Percentiles rank a stretch among this genome's conserved stretches.
phyloP scores from a whole-genome alignment of 345 rosid species.

The Kernera saxatilis region DNA sequence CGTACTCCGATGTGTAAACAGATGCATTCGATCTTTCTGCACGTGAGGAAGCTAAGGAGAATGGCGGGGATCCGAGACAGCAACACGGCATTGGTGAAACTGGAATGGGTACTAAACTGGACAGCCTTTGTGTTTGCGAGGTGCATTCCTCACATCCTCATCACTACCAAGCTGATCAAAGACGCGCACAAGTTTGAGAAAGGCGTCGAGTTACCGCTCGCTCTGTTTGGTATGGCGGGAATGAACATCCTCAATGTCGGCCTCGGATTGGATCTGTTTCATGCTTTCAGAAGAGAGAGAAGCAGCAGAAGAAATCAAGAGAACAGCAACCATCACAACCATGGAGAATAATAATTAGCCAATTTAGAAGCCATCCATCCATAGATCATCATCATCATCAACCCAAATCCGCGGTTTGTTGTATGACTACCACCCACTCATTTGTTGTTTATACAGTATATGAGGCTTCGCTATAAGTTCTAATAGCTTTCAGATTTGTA shows the following conservation, averaged over 20 bases:
- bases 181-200: constrained; percentile 65
- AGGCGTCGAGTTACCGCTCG: constrained; percentile 82
- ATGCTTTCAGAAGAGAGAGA: constrained; percentile 66
- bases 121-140: constrained; percentile 54
- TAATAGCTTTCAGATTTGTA: constrained; percentile 9
- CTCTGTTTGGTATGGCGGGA: constrained; percentile 78
- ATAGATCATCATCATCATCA: not conserved
- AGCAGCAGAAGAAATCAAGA: constrained; percentile 25
- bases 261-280: constrained; percentile 73
- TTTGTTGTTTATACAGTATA: not conserved
- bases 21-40: constrained; percentile 88
- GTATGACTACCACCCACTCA: not conserved
- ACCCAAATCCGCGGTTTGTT: not conserved
- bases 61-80: constrained; percentile 83
- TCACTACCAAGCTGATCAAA: constrained; percentile 61
- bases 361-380: not conserved
- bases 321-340: constrained; percentile 13
- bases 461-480: not conserved
- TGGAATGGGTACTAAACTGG: constrained; percentile 83
- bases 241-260: constrained; percentile 71
- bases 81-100: constrained; percentile 49
- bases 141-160: constrained; percentile 50
- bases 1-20: constrained; percentile 24
- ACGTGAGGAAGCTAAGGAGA: constrained; percentile 74
- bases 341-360: constrained; percentile 1